Evolutionary conservation across 2,329 filamentous ascomycete species (phyloP).

Genomic region (Colletotrichum limetticola): DNA sequence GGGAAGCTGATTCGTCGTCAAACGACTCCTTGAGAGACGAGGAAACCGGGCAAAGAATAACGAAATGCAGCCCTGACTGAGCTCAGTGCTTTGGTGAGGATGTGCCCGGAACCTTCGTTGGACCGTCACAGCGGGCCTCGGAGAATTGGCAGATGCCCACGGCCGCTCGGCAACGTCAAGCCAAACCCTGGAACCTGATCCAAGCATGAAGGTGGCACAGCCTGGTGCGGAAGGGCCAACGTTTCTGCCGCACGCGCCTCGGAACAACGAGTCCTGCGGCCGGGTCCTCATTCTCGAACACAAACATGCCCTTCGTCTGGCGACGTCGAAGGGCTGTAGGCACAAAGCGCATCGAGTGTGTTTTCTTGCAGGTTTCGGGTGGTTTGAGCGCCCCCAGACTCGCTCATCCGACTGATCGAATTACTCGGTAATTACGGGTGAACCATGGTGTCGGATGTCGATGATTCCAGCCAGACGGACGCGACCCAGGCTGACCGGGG

Average conservation of each 20-base stretch:
- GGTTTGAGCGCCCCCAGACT: slow-evolving; percentile 13
- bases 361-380: slow-evolving; percentile 23
- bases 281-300: not conserved
- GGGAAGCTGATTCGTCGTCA: not conserved
- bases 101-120: slow-evolving; percentile 9
- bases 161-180: slow-evolving; percentile 18
- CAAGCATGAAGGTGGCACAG: slow-evolving; percentile 28
- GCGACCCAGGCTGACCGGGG: slow-evolving; percentile 14
- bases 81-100: slow-evolving; percentile 8
- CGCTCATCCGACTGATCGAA: slow-evolving; percentile 22
- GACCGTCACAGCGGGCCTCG: slow-evolving; percentile 8
- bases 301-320: not conserved
- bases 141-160: slow-evolving; percentile 12
- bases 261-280: not conserved
- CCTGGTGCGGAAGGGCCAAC: slow-evolving; percentile 5
- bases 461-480: slow-evolving; percentile 13
- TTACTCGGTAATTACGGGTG: slow-evolving; percentile 18
- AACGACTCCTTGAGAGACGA: not conserved
- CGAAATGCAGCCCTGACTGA: not conserved
- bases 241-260: slow-evolving; percentile 15
- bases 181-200: slow-evolving; percentile 7
- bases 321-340: not conserved
- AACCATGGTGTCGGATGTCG: slow-evolving; percentile 26
- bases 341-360: not conserved
- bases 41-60: not conserved